phyloP scores from a whole-genome alignment of 78 protist species.

The Dictyostelium discoideum region DNA sequence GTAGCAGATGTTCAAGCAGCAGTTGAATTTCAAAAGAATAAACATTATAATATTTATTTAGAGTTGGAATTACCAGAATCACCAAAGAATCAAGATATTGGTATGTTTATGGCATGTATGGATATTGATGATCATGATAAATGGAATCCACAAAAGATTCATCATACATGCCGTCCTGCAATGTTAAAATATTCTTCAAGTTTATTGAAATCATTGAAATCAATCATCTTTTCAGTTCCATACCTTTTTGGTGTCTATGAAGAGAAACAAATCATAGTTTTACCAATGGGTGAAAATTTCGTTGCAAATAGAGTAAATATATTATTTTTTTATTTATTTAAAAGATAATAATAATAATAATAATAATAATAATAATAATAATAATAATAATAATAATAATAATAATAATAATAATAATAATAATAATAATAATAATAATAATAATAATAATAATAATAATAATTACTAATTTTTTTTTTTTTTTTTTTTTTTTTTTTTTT shows the following conservation, averaged over 20 bases:
- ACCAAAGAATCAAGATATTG: slow-evolving; percentile 61
- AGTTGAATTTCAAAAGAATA: slow-evolving; percentile 52
- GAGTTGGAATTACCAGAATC: slow-evolving; percentile 70
- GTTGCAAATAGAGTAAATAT: slow-evolving; percentile 56
- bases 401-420: too few relatives aligned
- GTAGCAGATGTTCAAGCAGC: slow-evolving; percentile 38
- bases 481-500: background rate
- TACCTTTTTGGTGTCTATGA: slow-evolving; percentile 50
- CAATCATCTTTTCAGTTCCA: background rate
- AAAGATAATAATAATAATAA: too few relatives aligned
- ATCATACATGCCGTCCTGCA: slow-evolving; percentile 45
- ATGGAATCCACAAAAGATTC: slow-evolving; percentile 62
- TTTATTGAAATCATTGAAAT: background rate
- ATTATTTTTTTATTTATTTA: too few relatives aligned
- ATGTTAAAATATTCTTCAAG: slow-evolving; percentile 51
- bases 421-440: too few relatives aligned
- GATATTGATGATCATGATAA: slow-evolving; percentile 61
- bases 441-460: too few relatives aligned
- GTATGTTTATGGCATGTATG: slow-evolving; percentile 76
- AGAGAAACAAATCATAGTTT: slow-evolving; percentile 39
- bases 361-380: too few relatives aligned
- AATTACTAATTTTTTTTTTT: too few relatives aligned
- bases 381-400: too few relatives aligned
- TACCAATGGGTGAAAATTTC: slow-evolving; percentile 71
- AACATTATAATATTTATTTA: slow-evolving; percentile 51